Conservation (phyloP, 2,329 filamentous ascomycete genomes). For the Fusarium brachygibbosum region DNA sequence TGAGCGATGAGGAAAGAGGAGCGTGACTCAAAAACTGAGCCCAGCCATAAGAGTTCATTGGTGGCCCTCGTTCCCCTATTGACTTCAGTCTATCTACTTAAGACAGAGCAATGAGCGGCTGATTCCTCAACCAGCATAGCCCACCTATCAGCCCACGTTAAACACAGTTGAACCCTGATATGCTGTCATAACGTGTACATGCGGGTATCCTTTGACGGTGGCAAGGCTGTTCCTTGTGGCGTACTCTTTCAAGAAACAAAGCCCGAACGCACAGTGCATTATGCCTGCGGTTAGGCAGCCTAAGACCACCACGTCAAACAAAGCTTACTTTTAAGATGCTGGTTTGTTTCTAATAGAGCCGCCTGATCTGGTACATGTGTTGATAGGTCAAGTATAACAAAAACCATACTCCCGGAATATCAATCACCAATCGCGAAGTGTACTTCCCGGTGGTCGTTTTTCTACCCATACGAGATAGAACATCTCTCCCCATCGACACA, state of each 20-base stretch:
- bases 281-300: not conserved
- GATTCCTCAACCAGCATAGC: slow-evolving; percentile 7
- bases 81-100: slow-evolving; percentile 5
- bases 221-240: not conserved
- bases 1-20: not conserved
- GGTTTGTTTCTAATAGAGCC: not conserved
- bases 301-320: slow-evolving; percentile 9
- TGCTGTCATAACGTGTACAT: slow-evolving; percentile 35
- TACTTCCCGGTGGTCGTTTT: not conserved
- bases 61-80: not conserved
- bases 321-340: not conserved
- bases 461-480: slow-evolving; percentile 43
- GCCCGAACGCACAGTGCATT: slow-evolving; percentile 1
- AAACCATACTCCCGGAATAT: not conserved
- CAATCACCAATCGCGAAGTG: not conserved
- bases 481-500: slow-evolving; percentile 24
- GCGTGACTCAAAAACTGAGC: not conserved
- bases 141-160: slow-evolving; percentile 32
- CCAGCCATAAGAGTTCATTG: slow-evolving; percentile 2
- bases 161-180: slow-evolving; percentile 17
- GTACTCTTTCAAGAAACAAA: slow-evolving; percentile 10
- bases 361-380: not conserved
- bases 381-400: not conserved
- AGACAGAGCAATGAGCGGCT: not conserved
- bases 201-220: slow-evolving; percentile 31